Evolutionary conservation across 2,329 filamentous ascomycete species (phyloP).

Genomic region (Teratosphaeria zuluensis): DNA sequence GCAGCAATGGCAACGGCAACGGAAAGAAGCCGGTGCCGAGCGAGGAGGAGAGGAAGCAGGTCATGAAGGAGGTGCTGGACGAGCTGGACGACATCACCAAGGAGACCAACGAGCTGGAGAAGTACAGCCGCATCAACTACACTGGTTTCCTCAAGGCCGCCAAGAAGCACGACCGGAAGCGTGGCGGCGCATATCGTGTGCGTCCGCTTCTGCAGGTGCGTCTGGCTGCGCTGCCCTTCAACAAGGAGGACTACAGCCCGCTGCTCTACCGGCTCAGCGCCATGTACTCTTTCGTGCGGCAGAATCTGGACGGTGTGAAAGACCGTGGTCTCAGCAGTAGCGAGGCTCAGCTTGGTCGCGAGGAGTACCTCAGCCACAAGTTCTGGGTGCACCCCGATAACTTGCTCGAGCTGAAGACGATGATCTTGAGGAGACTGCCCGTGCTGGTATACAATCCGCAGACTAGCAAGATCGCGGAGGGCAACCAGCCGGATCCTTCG

Average conservation of each 20-base stretch:
- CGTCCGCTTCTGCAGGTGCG: conserved; percentile 85
- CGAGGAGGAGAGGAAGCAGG: conserved; percentile 36
- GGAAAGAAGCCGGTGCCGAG: conserved; percentile 27
- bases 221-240: conserved; percentile 81
- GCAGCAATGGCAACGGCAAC: conserved; percentile 9
- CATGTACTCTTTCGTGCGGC: conserved; percentile 90
- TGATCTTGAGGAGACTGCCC: conserved; percentile 81
- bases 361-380: conserved; percentile 25
- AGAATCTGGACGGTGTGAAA: conserved; percentile 58
- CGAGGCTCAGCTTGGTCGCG: conserved; percentile 12
- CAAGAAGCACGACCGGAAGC: conserved; percentile 96
- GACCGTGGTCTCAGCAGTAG: conserved; percentile 10
- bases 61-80: conserved; percentile 60
- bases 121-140: conserved; percentile 93
- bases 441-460: conserved; percentile 89
- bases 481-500: conserved; percentile 67
- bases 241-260: conserved; percentile 87
- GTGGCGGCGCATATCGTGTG: conserved; percentile 77
- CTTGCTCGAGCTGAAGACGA: conserved; percentile 90
- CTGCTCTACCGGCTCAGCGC: conserved; percentile 80
- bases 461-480: conserved; percentile 70
- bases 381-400: conserved; percentile 95
- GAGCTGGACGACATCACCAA: conserved; percentile 83
- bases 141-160: conserved; percentile 96
- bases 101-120: conserved; percentile 86